These are phyloP conservation scores for Maudiozyma barnettii DNA, from an alignment of 805 yeast genomes.

Conservation along the genomic window DNA sequence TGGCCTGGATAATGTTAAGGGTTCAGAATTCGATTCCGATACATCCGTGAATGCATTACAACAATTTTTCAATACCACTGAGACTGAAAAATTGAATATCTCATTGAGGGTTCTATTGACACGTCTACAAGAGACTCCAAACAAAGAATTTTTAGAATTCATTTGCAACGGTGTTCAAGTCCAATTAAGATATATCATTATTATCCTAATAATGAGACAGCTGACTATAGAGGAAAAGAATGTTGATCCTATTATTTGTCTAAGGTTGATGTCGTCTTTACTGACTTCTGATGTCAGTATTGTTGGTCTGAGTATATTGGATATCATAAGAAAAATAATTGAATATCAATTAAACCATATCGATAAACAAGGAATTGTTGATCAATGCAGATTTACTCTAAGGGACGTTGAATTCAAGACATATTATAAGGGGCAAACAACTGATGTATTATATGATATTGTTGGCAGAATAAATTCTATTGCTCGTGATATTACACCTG, in stretches of 20 bases:
- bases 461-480: slow-evolving; percentile 32
- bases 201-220: slow-evolving; percentile 38
- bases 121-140: slow-evolving; percentile 32
- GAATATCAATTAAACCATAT: slow-evolving; percentile 35
- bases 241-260: slow-evolving; percentile 23
- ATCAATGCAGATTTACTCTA: slow-evolving; percentile 47
- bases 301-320: slow-evolving; percentile 81
- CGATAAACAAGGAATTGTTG: slow-evolving; percentile 25
- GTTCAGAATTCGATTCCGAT: slow-evolving; percentile 24
- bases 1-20: slow-evolving; percentile 19
- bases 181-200: slow-evolving; percentile 59
- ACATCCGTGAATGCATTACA: slow-evolving; percentile 38
- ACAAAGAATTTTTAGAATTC: slow-evolving; percentile 42
- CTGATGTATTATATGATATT: slow-evolving; percentile 70
- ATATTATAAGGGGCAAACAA: slow-evolving; percentile 78
- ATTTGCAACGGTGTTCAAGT: slow-evolving; percentile 75
- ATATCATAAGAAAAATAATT: slow-evolving; percentile 54
- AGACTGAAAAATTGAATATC: slow-evolving; percentile 48
- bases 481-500: background rate
- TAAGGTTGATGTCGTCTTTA: slow-evolving; percentile 44
- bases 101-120: slow-evolving; percentile 46
- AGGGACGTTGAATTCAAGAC: slow-evolving; percentile 66
- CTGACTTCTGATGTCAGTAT: slow-evolving; percentile 72
- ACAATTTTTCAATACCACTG: slow-evolving; percentile 53
- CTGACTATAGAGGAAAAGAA: slow-evolving; percentile 13